Evolutionary conservation across 306 rosid genomes (phyloP), one percentile per base, ranked within the genome.

Genomic region (Hippophae tibetana): DNA sequence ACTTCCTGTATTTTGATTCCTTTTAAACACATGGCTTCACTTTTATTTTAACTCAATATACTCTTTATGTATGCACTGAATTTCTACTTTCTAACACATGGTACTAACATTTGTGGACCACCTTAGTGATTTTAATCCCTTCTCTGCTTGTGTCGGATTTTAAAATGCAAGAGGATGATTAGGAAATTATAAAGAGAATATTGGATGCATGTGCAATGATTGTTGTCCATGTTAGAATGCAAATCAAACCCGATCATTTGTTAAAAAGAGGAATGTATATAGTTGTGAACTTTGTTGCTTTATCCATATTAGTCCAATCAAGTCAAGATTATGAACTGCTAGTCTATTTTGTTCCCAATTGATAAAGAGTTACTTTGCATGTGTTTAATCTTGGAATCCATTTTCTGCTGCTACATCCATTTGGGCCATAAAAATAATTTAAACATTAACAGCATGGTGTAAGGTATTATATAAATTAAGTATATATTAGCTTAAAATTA

Each of bases 151-250:
- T 18, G 27, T 69, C 26, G 54, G 27, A 43, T 65, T 68, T 58
- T 63, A 47, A 70, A 69, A 57, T 74, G 63, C 55, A 48, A 52
- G 2, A 57, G 61, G 66, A 58, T 67, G 69, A 63, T 64, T 72
- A 73, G 78, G 58, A 63, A 75, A 78, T 65, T 72, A 70, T 54
- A 56, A 64, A 68, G 62, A 81, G 95, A 89, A 86, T 78, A 83
- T 59, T 52, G 76, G 79, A 54, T 64, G 78, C 95, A 89, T 86
- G 97, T 89, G 95, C 95, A 81, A 84, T 82, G 93, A 84, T 86
- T 77, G 76, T 72, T 61, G 51, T 38, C 64, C 74, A 67, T 61
- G 72, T 66, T 72, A 74, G 68, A 69, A 27, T 57, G 60, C 67
- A 70, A 76, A 76, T 71, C 67, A 38, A 52, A 69, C 38, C 76